Base-by-base conservation (phyloP, 2,329 filamentous ascomycete genomes). In the Rugonectria rugulosa region DNA sequence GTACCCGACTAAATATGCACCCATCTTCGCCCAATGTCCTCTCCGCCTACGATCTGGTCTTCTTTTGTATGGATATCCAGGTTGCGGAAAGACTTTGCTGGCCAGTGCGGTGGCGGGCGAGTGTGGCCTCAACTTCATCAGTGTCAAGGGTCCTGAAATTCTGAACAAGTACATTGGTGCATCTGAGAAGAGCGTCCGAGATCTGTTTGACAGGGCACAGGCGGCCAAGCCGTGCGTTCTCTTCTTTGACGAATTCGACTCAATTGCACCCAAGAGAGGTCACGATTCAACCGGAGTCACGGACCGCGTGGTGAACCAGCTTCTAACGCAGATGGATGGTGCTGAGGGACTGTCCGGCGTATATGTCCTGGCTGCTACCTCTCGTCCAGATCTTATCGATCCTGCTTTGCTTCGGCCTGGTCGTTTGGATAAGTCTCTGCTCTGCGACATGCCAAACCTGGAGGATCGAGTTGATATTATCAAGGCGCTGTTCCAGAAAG, bases 81-180 rank as follows among this genome's bases (percentile, higher is more conserved):
- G 95, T 3, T 98, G 95, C 69, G 96, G 96, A 59, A 99, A 99
- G 77, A 99, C 95, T 0, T 82, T 99, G 8, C 85, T 99, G 9
- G 95, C 96, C 17, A 96, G 91, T 54, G 95, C 95, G 1, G 94
- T 99, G n/a, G 95, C 96, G 11, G 94, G 94, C 52, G 95, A 99
- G 77, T 98, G 94, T 69, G 94, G 94, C 0, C 86, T 99, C 57
- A 99, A 99, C 74, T 99, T 99, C 75, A 99, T 99, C 74, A 93
- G 89, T 34, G 95, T 99, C 69, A 99, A 99, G 77, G 95, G 95
- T 0, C 95, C 95, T 0, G 96, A 99, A 73, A 98, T 99, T 56
- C 78, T 99, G 50, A 99, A 99, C 81, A 99, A 99, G 76, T 99
- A 99, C 73, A 99, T 99, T 56, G 95, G 95, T 69, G 95, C 95